Percentiles rank a stretch among this genome's conserved stretches.
Conservation (phyloP, 202 grass and related monocot genomes). For the Setaria viridis region DNA sequence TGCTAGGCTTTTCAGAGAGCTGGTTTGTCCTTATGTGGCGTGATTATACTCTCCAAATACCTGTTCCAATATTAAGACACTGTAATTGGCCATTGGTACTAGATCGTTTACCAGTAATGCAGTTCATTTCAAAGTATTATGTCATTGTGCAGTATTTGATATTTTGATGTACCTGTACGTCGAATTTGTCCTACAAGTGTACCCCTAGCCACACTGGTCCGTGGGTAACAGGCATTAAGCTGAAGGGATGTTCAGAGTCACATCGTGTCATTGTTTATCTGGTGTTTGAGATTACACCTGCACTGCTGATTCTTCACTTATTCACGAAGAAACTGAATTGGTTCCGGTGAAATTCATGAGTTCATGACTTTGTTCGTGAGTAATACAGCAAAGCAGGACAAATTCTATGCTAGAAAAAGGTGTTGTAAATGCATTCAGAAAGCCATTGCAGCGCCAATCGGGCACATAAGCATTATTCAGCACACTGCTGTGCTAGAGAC, state of each 20-base stretch:
- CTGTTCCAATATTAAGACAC: background rate
- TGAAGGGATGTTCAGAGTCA: background rate
- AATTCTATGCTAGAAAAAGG: background rate
- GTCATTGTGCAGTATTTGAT: background rate
- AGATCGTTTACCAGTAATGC: slow-evolving; percentile 25
- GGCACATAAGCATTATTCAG: background rate
- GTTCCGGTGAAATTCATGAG: background rate
- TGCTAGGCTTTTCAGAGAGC: slow-evolving; percentile 34
- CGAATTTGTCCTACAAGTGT: background rate
- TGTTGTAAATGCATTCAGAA: background rate
- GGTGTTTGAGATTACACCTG: background rate
- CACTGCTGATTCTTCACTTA: background rate
- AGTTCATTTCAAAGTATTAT: background rate
- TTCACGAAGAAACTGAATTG: background rate
- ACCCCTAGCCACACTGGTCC: too few relatives aligned
- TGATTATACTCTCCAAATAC: slow-evolving; percentile 26
- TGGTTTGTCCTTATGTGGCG: slow-evolving; percentile 23
- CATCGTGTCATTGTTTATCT: background rate
- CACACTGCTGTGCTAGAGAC: background rate
- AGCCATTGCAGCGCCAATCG: background rate
- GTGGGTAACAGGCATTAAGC: background rate
- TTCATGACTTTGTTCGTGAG: background rate
- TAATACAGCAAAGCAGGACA: background rate
- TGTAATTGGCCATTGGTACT: slow-evolving; percentile 25
- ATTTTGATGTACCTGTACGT: background rate